Base-by-base conservation (phyloP, 2,329 filamentous ascomycete species). In the Zasmidium cellare region DNA sequence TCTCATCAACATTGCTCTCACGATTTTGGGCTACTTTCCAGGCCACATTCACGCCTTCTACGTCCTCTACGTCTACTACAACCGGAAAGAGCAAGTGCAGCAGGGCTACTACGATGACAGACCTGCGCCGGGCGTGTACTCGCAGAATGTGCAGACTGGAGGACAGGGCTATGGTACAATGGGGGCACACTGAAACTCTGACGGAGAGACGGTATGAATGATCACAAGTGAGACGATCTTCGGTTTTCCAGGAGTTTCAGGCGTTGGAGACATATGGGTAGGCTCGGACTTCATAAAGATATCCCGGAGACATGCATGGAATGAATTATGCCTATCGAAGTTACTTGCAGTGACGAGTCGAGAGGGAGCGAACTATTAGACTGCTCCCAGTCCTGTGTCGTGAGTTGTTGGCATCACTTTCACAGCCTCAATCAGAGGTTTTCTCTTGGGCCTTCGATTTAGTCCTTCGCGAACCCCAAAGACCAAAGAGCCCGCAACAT, bases 1-100 rank as follows among this genome's bases (percentile, higher is more conserved):
- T 1, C 67, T 79, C 46, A 79, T 81, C 69, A 80, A 80, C 69
- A 74, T 80, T 51, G 48, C 28, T 23, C 72, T 80, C 12, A 80
- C 78, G 1, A 47, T 78, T 18, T 73, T 81, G 1, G 79, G 77
- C 46, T 90, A 87, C 72, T 75, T 94, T 51, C 90, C 90, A 0
- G 91, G 90, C 7, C 87, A 91, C 65, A 83, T 93, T 53, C 76
- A 73, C 53, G 67, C 89, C 46, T 92, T 92, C 74, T 94, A 92
- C 72, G 65, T 91, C 60, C 86, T 92, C 75, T 96, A 92, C 72
- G 80, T 96, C 61, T 96, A 92, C 77, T 93, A 88, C 74, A 84
- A 90, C 68, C 87, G 88, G 41, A 82, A 81, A 53, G 86, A 90
- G 65, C 83, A 87, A 71, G 80, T 82, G 1, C 76, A 80, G 47